Evolutionary conservation across 2,329 filamentous ascomycete species (phyloP).

Genomic region (Ophiostoma piceae): DNA sequence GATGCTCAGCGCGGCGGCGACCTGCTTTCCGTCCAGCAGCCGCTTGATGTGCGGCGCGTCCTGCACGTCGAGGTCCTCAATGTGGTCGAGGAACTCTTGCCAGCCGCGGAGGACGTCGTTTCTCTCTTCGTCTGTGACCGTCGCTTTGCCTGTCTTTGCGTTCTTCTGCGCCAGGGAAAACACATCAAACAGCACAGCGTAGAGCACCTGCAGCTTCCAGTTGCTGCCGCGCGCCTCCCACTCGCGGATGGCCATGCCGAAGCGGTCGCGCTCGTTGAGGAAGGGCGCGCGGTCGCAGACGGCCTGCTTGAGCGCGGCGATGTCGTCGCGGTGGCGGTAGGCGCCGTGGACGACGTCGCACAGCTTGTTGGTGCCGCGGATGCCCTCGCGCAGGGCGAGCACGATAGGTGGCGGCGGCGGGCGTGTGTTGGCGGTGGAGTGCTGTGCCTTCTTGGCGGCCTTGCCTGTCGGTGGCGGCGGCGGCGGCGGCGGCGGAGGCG

Average conservation of each 20-base stretch:
- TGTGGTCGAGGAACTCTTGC: conserved; percentile 52
- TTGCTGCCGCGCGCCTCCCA: conserved; percentile 60
- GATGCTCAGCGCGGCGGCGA: conserved; percentile 62
- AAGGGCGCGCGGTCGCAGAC: conserved; percentile 42
- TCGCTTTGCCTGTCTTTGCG: conserved; percentile 19
- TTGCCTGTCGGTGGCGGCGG: conserved; percentile 38
- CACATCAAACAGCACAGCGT: conserved; percentile 61
- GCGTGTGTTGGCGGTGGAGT: conserved; percentile 10
- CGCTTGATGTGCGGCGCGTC: conserved; percentile 55
- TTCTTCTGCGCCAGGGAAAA: conserved; percentile 29
- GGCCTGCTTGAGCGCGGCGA: conserved; percentile 44
- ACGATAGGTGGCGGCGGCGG: conserved; percentile 51
- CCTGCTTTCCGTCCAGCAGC: conserved; percentile 68
- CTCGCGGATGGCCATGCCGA: conserved; percentile 68
- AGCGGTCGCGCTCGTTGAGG: conserved; percentile 52
- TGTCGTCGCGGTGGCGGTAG: conserved; percentile 27
- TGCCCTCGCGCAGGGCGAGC: conserved; percentile 66
- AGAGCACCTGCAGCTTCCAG: conserved; percentile 68
- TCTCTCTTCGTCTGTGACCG: conserved; percentile 34
- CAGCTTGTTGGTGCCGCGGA: conserved; percentile 73
- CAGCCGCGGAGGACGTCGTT: conserved; percentile 46
- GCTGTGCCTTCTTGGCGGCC: conserved; percentile 7
- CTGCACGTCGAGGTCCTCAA: conserved; percentile 51
- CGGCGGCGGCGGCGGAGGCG: conserved; percentile 35
- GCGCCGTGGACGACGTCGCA: conserved; percentile 52